These are phyloP conservation scores for Endoconidiophora polonica DNA, from an alignment of 2,329 filamentous ascomycete genomes.

Conservation along the genomic window DNA sequence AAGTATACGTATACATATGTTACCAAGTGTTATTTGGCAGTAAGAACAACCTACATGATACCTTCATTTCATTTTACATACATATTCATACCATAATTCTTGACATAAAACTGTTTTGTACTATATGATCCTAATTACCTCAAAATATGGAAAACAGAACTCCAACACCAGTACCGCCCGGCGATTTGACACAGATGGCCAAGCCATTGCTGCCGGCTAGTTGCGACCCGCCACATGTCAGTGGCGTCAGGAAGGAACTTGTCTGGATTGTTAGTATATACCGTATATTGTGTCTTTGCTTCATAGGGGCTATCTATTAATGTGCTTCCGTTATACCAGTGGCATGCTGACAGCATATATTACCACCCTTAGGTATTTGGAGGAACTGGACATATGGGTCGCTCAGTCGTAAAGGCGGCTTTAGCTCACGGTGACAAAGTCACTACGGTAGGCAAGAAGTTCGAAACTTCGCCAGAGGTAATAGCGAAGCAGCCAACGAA, in stretches of 20 bases:
- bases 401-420: constrained; percentile 70
- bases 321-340: too few species aligned
- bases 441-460: constrained; percentile 66
- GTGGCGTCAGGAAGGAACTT: constrained; percentile 53
- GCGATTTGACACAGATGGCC: constrained; percentile 1
- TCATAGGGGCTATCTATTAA: too few species aligned
- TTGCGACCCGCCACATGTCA: constrained; percentile 65
- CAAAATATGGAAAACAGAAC: neutral
- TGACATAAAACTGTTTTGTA: too few species aligned
- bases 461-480: constrained; percentile 55
- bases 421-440: constrained; percentile 70
- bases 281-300: constrained; percentile 5
- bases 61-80: too few species aligned
- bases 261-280: constrained; percentile 64
- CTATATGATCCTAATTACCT: too few species aligned
- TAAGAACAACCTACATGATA: too few species aligned
- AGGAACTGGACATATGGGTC: constrained; percentile 91
- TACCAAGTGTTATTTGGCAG: neutral
- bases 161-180: neutral
- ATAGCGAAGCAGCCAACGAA: constrained; percentile 58
- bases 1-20: neutral
- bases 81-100: too few species aligned
- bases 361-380: constrained; percentile 55
- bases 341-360: neutral
- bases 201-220: constrained; percentile 57